Conservation (phyloP, 1,284 basidiomycete genomes). For the Malassezia yamatoensis region DNA sequence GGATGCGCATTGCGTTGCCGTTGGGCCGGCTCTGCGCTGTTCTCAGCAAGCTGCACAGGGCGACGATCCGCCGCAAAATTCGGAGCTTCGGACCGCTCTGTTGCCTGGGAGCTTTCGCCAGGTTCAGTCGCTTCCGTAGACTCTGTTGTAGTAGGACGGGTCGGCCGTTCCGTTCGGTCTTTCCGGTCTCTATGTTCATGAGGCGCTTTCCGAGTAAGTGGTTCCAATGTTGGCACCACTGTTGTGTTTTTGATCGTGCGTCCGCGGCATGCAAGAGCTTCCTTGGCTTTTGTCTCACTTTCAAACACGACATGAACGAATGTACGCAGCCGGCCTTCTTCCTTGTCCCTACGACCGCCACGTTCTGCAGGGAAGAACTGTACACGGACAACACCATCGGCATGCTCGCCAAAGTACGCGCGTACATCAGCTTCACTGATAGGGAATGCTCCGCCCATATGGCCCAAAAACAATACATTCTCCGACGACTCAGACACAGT, state of each 20-base stretch:
- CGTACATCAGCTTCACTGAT: conserved; percentile 30
- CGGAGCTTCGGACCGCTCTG: no score
- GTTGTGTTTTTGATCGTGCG: conserved; percentile 16
- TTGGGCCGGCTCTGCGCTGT: background rate
- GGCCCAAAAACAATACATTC: conserved; percentile 24
- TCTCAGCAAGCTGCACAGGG: background rate
- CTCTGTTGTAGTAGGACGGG: background rate
- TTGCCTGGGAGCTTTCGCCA: no score
- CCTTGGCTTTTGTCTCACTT: conserved; percentile 3
- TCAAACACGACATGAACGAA: conserved; percentile 17
- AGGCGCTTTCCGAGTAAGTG: background rate
- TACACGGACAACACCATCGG: conserved; percentile 22
- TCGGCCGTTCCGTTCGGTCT: background rate
- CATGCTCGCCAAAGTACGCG: conserved; percentile 34
- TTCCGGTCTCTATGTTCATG: conserved; percentile 7
- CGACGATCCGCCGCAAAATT: no score
- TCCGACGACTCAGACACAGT: background rate
- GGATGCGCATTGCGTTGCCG: background rate
- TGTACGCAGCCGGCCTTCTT: conserved; percentile 13
- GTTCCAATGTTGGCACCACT: conserved; percentile 15
- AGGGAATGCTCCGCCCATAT: conserved; percentile 31
- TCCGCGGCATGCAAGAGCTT: conserved; percentile 10
- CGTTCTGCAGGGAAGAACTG: conserved; percentile 22
- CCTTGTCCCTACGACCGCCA: conserved; percentile 6
- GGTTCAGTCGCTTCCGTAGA: no score